Percentiles rank a stretch among this genome's conserved stretches.
These are phyloP conservation scores for Streptanthus diversifolius DNA, from an alignment of 345 rosid genomes.

Conservation along the genomic window DNA sequence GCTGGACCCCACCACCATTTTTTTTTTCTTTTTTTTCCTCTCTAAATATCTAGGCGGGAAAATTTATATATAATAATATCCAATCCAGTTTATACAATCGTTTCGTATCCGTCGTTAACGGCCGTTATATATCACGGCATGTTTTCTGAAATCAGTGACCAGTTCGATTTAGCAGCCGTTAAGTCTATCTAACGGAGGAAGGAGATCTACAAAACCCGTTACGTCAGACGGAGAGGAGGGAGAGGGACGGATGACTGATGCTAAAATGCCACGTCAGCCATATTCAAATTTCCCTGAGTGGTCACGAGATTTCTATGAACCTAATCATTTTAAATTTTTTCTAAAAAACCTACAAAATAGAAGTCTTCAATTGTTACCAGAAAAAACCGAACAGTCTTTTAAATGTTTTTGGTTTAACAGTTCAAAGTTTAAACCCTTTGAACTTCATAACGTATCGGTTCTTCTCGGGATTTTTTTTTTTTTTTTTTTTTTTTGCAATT, in stretches of 20 bases:
- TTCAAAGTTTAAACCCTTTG: not conserved
- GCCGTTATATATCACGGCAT: constrained; percentile 15
- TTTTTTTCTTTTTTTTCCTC: not conserved
- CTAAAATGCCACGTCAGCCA: constrained; percentile 18
- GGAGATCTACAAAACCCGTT: constrained; percentile 6
- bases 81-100: constrained; percentile 13
- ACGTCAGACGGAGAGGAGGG: constrained; percentile 18
- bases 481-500: not conserved
- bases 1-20: constrained; percentile 29
- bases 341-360: constrained; percentile 1
- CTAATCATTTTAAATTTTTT: not conserved
- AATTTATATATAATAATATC: not conserved
- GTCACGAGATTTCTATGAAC: constrained; percentile 36
- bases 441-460: not conserved
- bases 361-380: constrained; percentile 25
- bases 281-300: constrained; percentile 22
- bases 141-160: not conserved
- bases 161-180: not conserved
- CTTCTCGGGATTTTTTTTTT: too few species aligned
- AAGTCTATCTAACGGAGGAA: constrained; percentile 15
- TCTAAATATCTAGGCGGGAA: constrained; percentile 30
- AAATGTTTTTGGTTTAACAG: not conserved
- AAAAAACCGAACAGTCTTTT: constrained; percentile 21
- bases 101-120: constrained; percentile 25
- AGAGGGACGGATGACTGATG: constrained; percentile 30